phyloP scores from a whole-genome alignment of 2,329 filamentous ascomycete genomes.

The Aspergillus floridensis region DNA sequence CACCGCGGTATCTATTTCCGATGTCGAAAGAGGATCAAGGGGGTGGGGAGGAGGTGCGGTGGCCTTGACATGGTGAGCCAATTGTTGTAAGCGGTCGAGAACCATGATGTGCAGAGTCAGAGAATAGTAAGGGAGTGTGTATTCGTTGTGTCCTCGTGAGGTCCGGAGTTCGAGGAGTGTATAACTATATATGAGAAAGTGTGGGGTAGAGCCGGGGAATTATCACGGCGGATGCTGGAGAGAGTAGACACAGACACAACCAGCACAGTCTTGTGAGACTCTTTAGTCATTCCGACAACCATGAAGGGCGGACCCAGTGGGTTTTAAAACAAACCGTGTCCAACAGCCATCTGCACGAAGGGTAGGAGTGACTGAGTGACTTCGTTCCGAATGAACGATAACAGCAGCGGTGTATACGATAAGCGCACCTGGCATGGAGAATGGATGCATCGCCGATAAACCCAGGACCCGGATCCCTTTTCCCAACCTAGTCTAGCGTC shows the following conservation, averaged over 20 bases:
- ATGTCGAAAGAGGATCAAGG: slow-evolving; percentile 70
- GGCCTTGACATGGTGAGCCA: slow-evolving; percentile 61
- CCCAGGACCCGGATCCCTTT: background rate
- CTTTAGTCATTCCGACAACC: background rate
- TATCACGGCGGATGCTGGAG: background rate
- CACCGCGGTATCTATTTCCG: slow-evolving; percentile 72
- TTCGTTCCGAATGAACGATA: background rate
- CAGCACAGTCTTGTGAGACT: background rate
- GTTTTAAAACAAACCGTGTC: background rate
- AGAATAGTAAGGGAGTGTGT: too few species aligned
- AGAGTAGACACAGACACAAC: background rate
- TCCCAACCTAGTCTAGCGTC: background rate
- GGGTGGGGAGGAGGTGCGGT: slow-evolving; percentile 61
- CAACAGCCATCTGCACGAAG: background rate
- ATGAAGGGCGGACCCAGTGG: background rate
- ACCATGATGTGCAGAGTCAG: slow-evolving; percentile 47
- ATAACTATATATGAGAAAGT: background rate
- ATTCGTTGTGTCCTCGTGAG: too few species aligned
- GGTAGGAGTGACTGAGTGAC: too few species aligned
- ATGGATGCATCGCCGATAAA: background rate
- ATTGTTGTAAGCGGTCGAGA: slow-evolving; percentile 62
- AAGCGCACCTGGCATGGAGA: too few species aligned
- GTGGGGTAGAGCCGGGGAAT: background rate
- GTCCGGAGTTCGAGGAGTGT: too few species aligned
- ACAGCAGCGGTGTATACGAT: background rate